These are phyloP conservation scores for Stephania japonica DNA, from an alignment of 164 flowering plant species.

Conservation along the genomic window DNA sequence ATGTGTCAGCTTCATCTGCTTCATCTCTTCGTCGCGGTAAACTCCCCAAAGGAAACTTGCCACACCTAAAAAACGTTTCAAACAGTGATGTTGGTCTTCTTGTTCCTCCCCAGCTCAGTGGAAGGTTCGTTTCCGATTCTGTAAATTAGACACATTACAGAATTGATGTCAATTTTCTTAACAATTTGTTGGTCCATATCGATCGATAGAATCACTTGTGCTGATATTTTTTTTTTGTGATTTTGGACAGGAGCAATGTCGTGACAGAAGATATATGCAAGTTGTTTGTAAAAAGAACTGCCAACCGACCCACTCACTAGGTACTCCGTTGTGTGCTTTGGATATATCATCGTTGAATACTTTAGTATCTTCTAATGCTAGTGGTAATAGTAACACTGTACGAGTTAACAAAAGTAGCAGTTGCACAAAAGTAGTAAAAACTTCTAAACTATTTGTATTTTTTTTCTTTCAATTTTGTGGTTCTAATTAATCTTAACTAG, in stretches of 20 bases:
- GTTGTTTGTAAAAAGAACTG: constrained; percentile 59
- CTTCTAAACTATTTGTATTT: background rate
- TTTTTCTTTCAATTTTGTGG: too few species aligned
- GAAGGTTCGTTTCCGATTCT: constrained; percentile 51
- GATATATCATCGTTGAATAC: background rate
- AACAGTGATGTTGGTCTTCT: constrained; percentile 50
- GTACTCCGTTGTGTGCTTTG: background rate
- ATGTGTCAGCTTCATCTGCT: constrained; percentile 32
- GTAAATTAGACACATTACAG: background rate
- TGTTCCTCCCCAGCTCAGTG: constrained; percentile 80
- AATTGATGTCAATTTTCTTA: background rate
- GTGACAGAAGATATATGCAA: constrained; percentile 79
- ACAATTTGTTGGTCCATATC: background rate
- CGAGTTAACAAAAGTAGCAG: background rate
- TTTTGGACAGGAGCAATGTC: constrained; percentile 67
- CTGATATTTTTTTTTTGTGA: constrained; percentile 8
- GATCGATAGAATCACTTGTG: background rate
- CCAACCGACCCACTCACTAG: constrained; percentile 20
- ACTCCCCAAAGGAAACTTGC: constrained; percentile 54
- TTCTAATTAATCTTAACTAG: too few species aligned
- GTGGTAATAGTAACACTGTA: background rate
- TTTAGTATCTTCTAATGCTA: background rate
- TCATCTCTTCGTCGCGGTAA: constrained; percentile 44
- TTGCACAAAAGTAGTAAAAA: background rate
- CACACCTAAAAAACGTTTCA: constrained; percentile 47